phyloP scores from a whole-genome alignment of 1,284 basidiomycete genomes.

The Porogramme epimiltina region DNA sequence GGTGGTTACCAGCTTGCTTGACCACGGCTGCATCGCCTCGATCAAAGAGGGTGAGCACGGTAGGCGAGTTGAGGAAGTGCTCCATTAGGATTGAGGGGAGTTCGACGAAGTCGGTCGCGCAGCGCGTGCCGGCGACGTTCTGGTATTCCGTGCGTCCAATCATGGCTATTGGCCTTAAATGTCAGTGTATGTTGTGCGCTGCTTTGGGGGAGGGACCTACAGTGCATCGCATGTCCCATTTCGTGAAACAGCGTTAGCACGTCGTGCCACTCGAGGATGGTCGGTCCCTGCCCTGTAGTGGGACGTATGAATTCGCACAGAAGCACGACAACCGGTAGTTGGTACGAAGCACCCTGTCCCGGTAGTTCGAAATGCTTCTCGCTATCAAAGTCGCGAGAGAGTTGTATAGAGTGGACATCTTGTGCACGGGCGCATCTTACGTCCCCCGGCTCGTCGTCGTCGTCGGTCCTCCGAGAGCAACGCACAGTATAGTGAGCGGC shows the following conservation, averaged over 20 bases:
- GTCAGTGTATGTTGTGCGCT: too few species aligned
- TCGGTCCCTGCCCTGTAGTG: constrained; percentile 61
- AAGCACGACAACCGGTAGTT: constrained; percentile 91
- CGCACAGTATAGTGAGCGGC: constrained; percentile 98
- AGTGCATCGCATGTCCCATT: constrained; percentile 99
- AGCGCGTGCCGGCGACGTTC: constrained; percentile 97
- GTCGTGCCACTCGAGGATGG: constrained; percentile 90
- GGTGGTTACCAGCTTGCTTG: constrained; percentile 56
- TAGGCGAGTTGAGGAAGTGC: constrained; percentile 86
- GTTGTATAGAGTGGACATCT: constrained; percentile 34
- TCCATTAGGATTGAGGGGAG: constrained; percentile 99
- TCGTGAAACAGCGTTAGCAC: constrained; percentile 97
- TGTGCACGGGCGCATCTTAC: constrained; percentile 41
- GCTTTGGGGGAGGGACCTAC: constrained; percentile 73
- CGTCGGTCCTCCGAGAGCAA: constrained; percentile 89
- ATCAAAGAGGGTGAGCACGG: constrained; percentile 82
- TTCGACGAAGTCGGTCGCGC: constrained; percentile 98
- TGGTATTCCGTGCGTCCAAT: constrained; percentile 97
- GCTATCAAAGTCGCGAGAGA: constrained; percentile 63
- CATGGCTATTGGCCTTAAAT: constrained; percentile 70
- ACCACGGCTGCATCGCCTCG: constrained; percentile 43
- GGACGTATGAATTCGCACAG: constrained; percentile 87
- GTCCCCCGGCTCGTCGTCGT: constrained; percentile 83
- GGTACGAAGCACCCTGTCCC: constrained; percentile 72
- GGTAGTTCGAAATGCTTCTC: constrained; percentile 57